phyloP scores from a whole-genome alignment of 2,329 filamentous ascomycete genomes.

The Arthrobotrys sphaeroides region DNA sequence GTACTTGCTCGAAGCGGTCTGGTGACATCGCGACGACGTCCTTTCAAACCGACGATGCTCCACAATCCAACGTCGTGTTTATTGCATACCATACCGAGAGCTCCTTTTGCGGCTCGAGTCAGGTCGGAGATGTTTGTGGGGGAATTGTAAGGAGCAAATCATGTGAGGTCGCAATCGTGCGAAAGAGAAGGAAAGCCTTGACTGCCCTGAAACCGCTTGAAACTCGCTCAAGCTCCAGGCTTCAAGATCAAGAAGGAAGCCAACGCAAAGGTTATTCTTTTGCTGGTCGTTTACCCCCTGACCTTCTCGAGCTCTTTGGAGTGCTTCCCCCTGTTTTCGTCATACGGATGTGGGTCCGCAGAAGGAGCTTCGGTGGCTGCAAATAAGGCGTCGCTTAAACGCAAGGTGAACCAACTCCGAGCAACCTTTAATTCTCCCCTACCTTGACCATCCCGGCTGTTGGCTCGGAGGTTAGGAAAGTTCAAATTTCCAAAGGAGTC shows the following conservation, averaged over 20 bases:
- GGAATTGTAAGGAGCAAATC: conserved; percentile 33
- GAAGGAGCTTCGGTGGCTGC: conserved; percentile 25
- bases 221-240: conserved; percentile 52
- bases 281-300: background rate
- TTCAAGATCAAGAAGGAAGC: conserved; percentile 35
- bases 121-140: conserved; percentile 39
- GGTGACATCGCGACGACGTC: conserved; percentile 20
- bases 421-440: conserved; percentile 34
- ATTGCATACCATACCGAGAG: conserved; percentile 26
- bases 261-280: conserved; percentile 14
- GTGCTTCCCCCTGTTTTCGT: conserved; percentile 39
- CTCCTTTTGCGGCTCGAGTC: conserved; percentile 46
- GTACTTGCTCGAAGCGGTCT: conserved; percentile 1
- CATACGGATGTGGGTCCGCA: conserved; percentile 31
- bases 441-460: conserved; percentile 22
- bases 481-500: conserved; percentile 9
- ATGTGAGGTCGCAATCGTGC: conserved; percentile 33
- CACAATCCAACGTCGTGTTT: conserved; percentile 15
- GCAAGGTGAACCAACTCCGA: conserved; percentile 46
- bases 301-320: background rate
- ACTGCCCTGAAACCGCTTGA: conserved; percentile 49
- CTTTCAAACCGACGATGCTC: conserved; percentile 29
- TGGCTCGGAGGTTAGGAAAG: conserved; percentile 36
- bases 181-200: conserved; percentile 25
- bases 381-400: conserved; percentile 54